Conservation (phyloP, 768 basidiomycete genomes). For the Daedalea quercina region DNA sequence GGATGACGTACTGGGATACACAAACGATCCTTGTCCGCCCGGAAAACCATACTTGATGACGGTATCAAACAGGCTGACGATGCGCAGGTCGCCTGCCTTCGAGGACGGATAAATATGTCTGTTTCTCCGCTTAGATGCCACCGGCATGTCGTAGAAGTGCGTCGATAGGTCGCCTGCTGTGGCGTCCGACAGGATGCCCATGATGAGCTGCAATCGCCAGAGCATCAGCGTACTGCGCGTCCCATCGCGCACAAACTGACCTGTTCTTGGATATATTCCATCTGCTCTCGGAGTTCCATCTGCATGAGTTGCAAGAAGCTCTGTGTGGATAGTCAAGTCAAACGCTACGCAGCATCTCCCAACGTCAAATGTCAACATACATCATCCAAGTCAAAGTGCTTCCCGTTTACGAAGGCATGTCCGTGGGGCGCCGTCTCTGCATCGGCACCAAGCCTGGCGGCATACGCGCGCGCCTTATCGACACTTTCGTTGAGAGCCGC, state of each 20-base stretch:
- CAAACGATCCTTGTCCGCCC: constrained; percentile 37
- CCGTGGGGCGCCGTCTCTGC: constrained; percentile 38
- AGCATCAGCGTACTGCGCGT: not conserved
- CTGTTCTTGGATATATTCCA: constrained; percentile 69
- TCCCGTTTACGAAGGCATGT: constrained; percentile 88
- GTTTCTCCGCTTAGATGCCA: constrained; percentile 66
- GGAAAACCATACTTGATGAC: constrained; percentile 41
- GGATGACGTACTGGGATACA: constrained; percentile 53
- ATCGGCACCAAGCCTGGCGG: constrained; percentile 49
- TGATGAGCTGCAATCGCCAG: not conserved
- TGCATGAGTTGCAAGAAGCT: constrained; percentile 62
- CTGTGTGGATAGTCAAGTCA: constrained; percentile 32
- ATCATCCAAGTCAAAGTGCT: constrained; percentile 58
- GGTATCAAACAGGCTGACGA: constrained; percentile 51
- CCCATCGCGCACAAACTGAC: constrained; percentile 28
- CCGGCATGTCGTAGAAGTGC: constrained; percentile 89
- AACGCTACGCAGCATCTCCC: not conserved
- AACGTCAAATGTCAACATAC: constrained; percentile 35
- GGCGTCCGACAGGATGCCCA: constrained; percentile 47
- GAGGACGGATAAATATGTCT: constrained; percentile 57
- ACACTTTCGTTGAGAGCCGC: constrained; percentile 27
- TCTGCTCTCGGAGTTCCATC: constrained; percentile 46
- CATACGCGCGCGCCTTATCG: constrained; percentile 45
- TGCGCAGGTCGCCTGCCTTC: constrained; percentile 37
- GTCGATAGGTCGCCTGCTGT: constrained; percentile 45